Evolutionary conservation across 768 basidiomycete genomes (phyloP).

Genomic region (Lactarius sanguifluus): DNA sequence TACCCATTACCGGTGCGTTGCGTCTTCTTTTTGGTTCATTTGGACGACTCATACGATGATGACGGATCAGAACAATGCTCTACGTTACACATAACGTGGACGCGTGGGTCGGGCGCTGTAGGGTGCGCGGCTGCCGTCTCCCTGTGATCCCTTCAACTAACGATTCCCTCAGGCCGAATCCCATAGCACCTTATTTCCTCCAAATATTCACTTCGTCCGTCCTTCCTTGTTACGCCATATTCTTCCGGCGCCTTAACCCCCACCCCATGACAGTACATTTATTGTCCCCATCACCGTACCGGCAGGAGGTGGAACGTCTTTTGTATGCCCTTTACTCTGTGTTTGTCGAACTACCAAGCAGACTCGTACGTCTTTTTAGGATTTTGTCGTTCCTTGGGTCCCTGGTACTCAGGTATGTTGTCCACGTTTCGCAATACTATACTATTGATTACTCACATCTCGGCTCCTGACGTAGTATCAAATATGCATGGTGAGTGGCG

Average conservation of each 20-base stretch:
- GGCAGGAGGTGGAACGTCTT: conserved; percentile 47
- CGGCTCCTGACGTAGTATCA: conserved; percentile 46
- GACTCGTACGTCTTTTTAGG: conserved; percentile 37
- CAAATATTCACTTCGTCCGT: conserved; percentile 63
- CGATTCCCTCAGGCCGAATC: conserved; percentile 46
- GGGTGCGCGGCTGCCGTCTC: conserved; percentile 31
- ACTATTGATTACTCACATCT: background rate
- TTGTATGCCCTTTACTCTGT: conserved; percentile 41
- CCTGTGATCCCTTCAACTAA: conserved; percentile 1
- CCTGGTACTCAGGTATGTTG: conserved; percentile 53
- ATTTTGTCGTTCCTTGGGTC: conserved; percentile 58
- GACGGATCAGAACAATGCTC: conserved; percentile 37
- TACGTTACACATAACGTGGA: conserved; percentile 36
- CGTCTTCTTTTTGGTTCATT: background rate
- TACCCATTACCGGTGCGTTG: conserved; percentile 35
- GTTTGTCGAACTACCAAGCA: background rate
- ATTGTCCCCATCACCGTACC: conserved; percentile 52
- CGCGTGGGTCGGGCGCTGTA: conserved; percentile 29
- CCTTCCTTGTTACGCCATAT: background rate
- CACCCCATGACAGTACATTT: conserved; percentile 40
- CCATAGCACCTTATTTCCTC: conserved; percentile 55
- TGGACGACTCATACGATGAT: background rate
- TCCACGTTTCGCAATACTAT: background rate
- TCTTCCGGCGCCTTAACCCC: background rate
- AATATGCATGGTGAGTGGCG: conserved; percentile 58